Conservation (phyloP, 2,329 filamentous ascomycete genomes). For the Pyrenochaeta sp. region DNA sequence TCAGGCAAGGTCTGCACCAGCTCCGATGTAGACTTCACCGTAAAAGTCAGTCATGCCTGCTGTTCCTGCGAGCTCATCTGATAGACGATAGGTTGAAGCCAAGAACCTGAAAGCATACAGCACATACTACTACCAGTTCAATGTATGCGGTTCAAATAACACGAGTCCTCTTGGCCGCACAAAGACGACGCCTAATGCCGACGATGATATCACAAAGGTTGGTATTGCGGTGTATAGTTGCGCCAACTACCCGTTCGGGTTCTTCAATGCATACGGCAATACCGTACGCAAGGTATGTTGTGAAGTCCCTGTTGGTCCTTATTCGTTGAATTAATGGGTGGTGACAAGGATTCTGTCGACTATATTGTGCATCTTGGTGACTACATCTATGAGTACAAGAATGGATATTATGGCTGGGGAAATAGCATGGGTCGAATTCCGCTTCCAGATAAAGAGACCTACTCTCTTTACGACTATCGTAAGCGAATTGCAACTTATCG, state of each 20-base stretch:
- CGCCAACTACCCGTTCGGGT: conserved; percentile 61
- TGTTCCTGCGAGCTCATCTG: conserved; percentile 4
- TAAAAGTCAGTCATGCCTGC: conserved; percentile 62
- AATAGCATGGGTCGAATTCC: conserved; percentile 42
- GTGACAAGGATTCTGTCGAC: conserved; percentile 51
- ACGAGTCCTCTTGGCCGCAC: conserved; percentile 71
- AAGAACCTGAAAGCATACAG: conserved; percentile 69
- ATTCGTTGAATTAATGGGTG: not conserved
- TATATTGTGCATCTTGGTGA: conserved; percentile 54
- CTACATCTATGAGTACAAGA: conserved; percentile 55
- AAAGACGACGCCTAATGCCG: conserved; percentile 70
- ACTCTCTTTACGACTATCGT: conserved; percentile 56
- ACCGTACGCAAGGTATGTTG: conserved; percentile 38
- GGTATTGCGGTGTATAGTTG: conserved; percentile 76
- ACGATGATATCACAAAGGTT: conserved; percentile 66
- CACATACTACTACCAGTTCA: conserved; percentile 75
- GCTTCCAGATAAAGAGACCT: conserved; percentile 49
- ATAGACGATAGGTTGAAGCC: conserved; percentile 66
- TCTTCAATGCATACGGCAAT: conserved; percentile 60
- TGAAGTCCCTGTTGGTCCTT: not conserved
- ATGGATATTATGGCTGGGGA: conserved; percentile 48
- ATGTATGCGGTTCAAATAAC: conserved; percentile 69
- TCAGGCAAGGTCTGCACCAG: conserved; percentile 72
- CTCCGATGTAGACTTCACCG: conserved; percentile 77
- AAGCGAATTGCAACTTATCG: conserved; percentile 52